Conservation (phyloP, 805 yeast species). For the Cyberlindnera subsufficiens region DNA sequence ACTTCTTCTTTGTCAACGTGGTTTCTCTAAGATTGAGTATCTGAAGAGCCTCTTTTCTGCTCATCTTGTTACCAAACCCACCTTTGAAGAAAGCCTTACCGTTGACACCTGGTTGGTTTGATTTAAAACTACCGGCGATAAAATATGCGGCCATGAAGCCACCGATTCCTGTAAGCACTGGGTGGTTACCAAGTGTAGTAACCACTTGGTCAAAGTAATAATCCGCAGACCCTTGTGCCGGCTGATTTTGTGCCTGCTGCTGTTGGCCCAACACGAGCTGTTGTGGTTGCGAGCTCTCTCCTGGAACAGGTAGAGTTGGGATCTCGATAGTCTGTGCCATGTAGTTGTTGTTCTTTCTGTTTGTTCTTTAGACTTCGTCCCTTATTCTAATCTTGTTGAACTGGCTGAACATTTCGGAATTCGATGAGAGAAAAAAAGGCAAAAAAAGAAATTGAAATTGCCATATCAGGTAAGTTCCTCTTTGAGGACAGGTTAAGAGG, state of each 20-base stretch:
- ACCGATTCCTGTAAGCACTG: constrained; percentile 67
- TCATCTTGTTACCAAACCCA: constrained; percentile 89
- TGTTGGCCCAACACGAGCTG: constrained; percentile 15
- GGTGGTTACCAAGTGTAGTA: constrained; percentile 67
- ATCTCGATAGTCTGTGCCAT: constrained; percentile 38
- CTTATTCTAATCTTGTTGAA: too few species aligned
- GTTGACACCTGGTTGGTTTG: constrained; percentile 29
- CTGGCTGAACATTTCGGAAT: not conserved
- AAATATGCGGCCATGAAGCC: constrained; percentile 58
- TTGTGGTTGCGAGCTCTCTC: constrained; percentile 32
- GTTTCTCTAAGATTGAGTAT: constrained; percentile 72
- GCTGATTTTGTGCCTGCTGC: constrained; percentile 13
- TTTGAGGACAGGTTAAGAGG: not conserved
- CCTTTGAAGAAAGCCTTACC: constrained; percentile 68
- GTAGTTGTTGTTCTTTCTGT: not conserved
- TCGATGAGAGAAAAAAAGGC: not conserved
- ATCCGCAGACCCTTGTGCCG: constrained; percentile 36
- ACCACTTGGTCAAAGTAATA: constrained; percentile 58
- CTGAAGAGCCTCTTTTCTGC: constrained; percentile 80
- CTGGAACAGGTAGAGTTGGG: constrained; percentile 53
- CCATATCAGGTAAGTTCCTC: not conserved
- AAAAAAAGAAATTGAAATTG: not conserved
- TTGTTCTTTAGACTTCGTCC: too few species aligned
- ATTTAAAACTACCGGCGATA: constrained; percentile 61
- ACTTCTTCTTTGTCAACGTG: constrained; percentile 51